Evolutionary conservation across 139 green algal species (phyloP).

Genomic region (Zygnema cylindricum): DNA sequence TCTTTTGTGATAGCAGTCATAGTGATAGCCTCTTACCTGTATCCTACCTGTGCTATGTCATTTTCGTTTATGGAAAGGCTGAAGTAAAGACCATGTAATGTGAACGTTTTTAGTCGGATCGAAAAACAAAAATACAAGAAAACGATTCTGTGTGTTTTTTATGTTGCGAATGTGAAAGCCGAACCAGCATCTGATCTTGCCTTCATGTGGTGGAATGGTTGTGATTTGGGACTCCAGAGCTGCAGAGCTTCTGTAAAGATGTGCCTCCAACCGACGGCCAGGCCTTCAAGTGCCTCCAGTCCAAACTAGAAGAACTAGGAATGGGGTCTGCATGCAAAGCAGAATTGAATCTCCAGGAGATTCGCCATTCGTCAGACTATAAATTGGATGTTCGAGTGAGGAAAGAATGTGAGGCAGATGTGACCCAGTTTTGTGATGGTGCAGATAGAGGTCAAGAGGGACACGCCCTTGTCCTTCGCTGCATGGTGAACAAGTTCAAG

Average conservation of each 20-base stretch:
- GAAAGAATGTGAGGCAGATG: slow-evolving; percentile 39
- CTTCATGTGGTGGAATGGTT: no score
- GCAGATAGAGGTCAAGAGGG: slow-evolving; percentile 33
- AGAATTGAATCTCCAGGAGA: slow-evolving; percentile 6
- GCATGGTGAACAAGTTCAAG: slow-evolving; percentile 20
- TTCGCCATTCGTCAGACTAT: slow-evolving; percentile 36
- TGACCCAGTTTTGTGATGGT: slow-evolving; percentile 7
- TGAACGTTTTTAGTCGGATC: no score
- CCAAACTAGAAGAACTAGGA: slow-evolving; percentile 26
- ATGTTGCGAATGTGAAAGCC: no score
- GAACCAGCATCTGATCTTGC: no score
- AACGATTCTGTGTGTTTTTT: no score
- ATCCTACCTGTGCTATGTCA: no score
- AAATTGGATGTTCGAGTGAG: slow-evolving; percentile 15
- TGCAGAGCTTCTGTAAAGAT: slow-evolving; percentile 40
- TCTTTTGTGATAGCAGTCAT: no score
- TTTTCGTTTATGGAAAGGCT: no score
- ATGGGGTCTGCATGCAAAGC: slow-evolving; percentile 31
- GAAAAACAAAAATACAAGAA: no score
- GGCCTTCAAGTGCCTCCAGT: slow-evolving; percentile 45
- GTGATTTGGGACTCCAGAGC: no score
- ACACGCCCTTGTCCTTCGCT: slow-evolving; percentile 36
- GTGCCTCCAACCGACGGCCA: slow-evolving; percentile 29
- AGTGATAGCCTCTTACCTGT: no score
- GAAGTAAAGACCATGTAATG: no score